Evolutionary conservation across 768 basidiomycete species (phyloP), one percentile per base, ranked within the genome.

Genomic region (Macrolepiota albuminosa): DNA sequence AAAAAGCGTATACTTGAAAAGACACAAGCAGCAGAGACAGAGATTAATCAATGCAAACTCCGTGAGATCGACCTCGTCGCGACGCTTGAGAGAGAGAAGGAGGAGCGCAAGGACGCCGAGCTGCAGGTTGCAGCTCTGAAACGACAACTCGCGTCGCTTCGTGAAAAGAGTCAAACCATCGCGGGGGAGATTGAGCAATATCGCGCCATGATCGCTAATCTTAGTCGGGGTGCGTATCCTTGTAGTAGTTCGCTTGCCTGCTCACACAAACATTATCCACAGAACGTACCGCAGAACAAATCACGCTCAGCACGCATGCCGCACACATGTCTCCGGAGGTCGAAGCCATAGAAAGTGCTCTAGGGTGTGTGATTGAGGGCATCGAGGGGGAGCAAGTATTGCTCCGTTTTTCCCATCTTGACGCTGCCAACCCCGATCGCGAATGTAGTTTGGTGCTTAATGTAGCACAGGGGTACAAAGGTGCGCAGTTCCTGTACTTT

Each of bases 371-470:
- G 16, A 80, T 95, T n/a, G 91, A 95, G 70, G 92, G 92, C 42
- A 81, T 95, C 45, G 85, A 85, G 66, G 78, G 76, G 39, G 87
- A 90, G 69, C 80, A 84, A 50, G 78, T 95, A 21, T 79, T 94
- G 49, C 75, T 95, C 57, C 84, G 86, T 5, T 94, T 94, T 70
- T 80, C 80, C 10, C 73, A 83, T 58, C 68, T 94, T 40, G 88
- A 93, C 66, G 75, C 79, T 5, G 63, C 72, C 3, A 81, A 88
- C 49, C 76, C 78, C 2, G 77, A 82, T 9, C 77, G 81, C 34
- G 90, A 92, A 63, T 91, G 86, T 59, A 85, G 81, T 59, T 76
- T 95, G 59, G 85, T 93, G 0, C 70, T 95, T n/a, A 91, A 95
- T 67, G 76, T 91, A 21, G 73, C 73, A 26, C 72, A 76, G 29